Conservation (phyloP, 2,329 filamentous ascomycete species). For the Microsporum canis region DNA sequence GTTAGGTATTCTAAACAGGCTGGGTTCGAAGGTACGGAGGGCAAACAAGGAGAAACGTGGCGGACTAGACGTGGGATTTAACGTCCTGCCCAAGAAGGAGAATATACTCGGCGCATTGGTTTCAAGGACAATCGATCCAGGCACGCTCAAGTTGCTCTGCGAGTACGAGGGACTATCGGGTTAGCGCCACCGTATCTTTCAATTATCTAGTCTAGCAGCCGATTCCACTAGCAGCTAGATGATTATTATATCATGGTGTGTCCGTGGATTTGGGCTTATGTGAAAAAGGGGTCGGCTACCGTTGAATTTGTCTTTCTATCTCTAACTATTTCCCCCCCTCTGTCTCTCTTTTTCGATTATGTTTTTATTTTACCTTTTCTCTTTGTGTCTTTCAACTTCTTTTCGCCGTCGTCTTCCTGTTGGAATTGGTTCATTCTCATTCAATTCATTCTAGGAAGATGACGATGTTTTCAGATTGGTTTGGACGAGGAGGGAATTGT, state of each 20-base stretch:
- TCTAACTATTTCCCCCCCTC: neutral
- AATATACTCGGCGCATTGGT: conserved; percentile 56
- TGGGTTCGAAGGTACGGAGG: conserved; percentile 55
- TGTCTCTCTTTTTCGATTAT: conserved; percentile 3
- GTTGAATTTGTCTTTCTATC: neutral
- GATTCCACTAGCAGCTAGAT: too few relatives aligned
- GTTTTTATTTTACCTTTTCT: neutral
- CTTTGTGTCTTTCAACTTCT: neutral
- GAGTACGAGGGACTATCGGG: conserved; percentile 48
- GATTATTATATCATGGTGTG: neutral
- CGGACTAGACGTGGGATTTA: conserved; percentile 43
- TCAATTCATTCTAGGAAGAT: neutral
- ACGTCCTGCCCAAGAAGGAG: conserved; percentile 55
- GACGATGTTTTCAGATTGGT: neutral
- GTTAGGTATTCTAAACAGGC: conserved; percentile 53
- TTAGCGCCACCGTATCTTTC: conserved; percentile 15
- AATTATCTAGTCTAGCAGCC: too few relatives aligned
- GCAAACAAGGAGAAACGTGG: conserved; percentile 38
- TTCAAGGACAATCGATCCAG: conserved; percentile 53
- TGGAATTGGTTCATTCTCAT: neutral
- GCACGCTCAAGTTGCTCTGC: conserved; percentile 56
- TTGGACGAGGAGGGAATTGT: neutral
- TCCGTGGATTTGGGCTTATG: neutral
- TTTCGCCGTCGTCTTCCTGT: neutral
- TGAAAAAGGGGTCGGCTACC: neutral